A percentile compares a stretch with the other conserved stretches of the same genome.
Conservation (phyloP, 169 alveolate genomes). For the Cryptosporidium sp. region DNA sequence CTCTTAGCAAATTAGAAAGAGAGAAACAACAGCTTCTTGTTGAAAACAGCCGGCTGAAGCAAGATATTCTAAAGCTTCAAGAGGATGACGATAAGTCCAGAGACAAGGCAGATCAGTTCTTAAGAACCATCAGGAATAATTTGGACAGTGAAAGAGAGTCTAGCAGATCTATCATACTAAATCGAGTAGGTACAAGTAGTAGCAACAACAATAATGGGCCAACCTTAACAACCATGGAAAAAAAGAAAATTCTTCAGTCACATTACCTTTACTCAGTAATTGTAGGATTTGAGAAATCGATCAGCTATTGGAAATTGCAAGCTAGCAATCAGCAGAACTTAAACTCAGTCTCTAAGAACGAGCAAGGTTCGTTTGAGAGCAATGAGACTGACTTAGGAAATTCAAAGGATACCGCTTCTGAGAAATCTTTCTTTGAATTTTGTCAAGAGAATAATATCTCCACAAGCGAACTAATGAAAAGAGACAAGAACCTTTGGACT, state of each 20-base stretch:
- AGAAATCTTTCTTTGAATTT: conserved; percentile 26
- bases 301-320: conserved; percentile 44
- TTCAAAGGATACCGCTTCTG: conserved; percentile 4
- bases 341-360: not conserved
- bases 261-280: conserved; percentile 59
- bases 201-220: not conserved
- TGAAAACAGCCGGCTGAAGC: conserved; percentile 54
- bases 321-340: not conserved
- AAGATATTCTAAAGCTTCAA: conserved; percentile 50
- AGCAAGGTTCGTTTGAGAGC: not conserved
- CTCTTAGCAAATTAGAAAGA: conserved; percentile 40
- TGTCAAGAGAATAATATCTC: conserved; percentile 59
- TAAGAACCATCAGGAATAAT: conserved; percentile 3
- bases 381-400: not conserved
- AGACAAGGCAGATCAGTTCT: conserved; percentile 71
- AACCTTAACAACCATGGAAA: conserved; percentile 16
- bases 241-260: conserved; percentile 60
- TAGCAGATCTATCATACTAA: not conserved
- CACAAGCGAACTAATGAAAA: conserved; percentile 66
- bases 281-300: conserved; percentile 69
- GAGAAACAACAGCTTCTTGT: conserved; percentile 67
- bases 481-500: conserved; percentile 58
- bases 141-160: conserved; percentile 18
- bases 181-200: not conserved
- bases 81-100: conserved; percentile 66